Evolutionary conservation across 2,329 filamentous ascomycete genomes (phyloP).

Genomic region (Phyllosticta citribraziliensis): DNA sequence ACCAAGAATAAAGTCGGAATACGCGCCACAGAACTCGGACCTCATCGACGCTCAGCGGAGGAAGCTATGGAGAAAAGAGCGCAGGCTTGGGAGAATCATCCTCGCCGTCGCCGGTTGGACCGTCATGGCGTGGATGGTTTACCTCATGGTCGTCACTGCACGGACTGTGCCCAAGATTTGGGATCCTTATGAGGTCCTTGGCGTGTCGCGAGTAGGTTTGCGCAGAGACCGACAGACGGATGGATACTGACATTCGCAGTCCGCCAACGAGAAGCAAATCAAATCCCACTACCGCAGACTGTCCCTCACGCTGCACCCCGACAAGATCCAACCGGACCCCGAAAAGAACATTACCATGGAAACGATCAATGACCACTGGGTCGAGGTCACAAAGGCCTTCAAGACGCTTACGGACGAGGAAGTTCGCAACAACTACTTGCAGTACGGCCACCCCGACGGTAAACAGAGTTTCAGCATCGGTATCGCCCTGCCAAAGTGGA

Average conservation of each 20-base stretch:
- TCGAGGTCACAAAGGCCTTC: slow-evolving; percentile 95
- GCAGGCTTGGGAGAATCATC: slow-evolving; percentile 74
- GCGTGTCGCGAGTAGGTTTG: slow-evolving; percentile 61
- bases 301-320: slow-evolving; percentile 79
- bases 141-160: slow-evolving; percentile 75
- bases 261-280: slow-evolving; percentile 78
- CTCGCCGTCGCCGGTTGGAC: slow-evolving; percentile 70
- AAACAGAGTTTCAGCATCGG: slow-evolving; percentile 98
- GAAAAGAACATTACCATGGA: slow-evolving; percentile 85
- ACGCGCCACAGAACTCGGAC: slow-evolving; percentile 71
- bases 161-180: slow-evolving; percentile 67
- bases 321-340: slow-evolving; percentile 77
- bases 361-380: slow-evolving; percentile 75
- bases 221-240: neutral
- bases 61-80: slow-evolving; percentile 81
- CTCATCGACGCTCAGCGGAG: slow-evolving; percentile 73
- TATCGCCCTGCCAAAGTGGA: slow-evolving; percentile 87
- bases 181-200: slow-evolving; percentile 94
- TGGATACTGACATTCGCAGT: slow-evolving; percentile 40
- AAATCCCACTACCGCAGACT: slow-evolving; percentile 83
- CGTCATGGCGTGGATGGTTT: slow-evolving; percentile 81
- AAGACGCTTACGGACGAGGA: slow-evolving; percentile 97
- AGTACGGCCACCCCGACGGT: slow-evolving; percentile 92
- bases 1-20: slow-evolving; percentile 71
- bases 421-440: slow-evolving; percentile 89